phyloP scores from a whole-genome alignment of 495 filamentous ascomycete genomes.

The Penicillium cinerascens region DNA sequence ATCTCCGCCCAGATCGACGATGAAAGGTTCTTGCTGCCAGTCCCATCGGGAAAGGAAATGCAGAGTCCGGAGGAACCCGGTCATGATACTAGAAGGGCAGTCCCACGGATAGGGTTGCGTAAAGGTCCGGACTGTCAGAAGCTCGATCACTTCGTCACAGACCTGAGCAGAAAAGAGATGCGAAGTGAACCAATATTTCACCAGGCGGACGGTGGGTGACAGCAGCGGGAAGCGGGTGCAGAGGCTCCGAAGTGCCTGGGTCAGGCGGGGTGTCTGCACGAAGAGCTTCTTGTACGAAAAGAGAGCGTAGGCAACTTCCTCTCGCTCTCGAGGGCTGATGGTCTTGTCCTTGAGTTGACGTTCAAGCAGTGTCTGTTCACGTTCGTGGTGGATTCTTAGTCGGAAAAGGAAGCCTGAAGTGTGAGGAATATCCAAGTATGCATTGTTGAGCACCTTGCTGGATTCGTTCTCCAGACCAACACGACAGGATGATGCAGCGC shows the following conservation, averaged over 20 bases:
- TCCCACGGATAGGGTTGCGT: constrained; percentile 80
- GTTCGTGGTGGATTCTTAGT: constrained; percentile 65
- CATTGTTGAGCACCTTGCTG: constrained; percentile 63
- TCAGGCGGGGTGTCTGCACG: constrained; percentile 69
- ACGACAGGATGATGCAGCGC: constrained; percentile 50
- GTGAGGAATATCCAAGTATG: constrained; percentile 81
- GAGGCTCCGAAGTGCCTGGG: constrained; percentile 70
- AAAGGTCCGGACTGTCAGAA: constrained; percentile 71
- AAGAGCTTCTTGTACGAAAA: constrained; percentile 68
- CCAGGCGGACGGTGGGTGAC: constrained; percentile 79
- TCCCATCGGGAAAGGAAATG: constrained; percentile 80
- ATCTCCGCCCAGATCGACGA: constrained; percentile 65
- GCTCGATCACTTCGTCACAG: constrained; percentile 75
- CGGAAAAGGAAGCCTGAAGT: constrained; percentile 58
- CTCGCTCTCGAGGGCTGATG: constrained; percentile 54
- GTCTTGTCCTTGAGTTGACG: constrained; percentile 70
- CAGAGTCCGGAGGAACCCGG: constrained; percentile 78
- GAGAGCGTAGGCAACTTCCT: constrained; percentile 64
- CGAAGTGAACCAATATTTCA: constrained; percentile 83
- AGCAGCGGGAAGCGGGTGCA: constrained; percentile 78
- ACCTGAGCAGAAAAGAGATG: constrained; percentile 78
- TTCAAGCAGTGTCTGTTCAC: constrained; percentile 78
- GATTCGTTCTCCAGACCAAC: constrained; percentile 78
- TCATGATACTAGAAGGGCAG: constrained; percentile 70
- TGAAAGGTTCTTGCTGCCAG: constrained; percentile 77